phyloP scores from a whole-genome alignment of 1,284 basidiomycete genomes.

The Wallemia hederae region DNA sequence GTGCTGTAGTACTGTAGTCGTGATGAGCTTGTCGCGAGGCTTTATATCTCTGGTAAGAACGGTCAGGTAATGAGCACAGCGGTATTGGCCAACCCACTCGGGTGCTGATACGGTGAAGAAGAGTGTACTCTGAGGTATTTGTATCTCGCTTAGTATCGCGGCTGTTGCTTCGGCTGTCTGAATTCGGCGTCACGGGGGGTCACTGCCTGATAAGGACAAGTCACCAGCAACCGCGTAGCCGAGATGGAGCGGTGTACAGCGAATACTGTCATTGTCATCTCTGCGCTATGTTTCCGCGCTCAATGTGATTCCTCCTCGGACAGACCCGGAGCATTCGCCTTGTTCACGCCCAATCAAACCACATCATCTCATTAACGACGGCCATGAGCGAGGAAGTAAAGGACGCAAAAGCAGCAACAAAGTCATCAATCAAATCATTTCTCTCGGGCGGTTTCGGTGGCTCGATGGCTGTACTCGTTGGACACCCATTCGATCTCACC shows the following conservation, averaged over 20 bases:
- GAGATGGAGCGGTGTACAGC: too few species aligned
- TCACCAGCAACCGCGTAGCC: too few species aligned
- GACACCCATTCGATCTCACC: slow-evolving; percentile 90
- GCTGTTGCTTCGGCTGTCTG: too few species aligned
- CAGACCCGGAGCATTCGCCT: not conserved
- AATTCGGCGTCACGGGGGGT: too few species aligned
- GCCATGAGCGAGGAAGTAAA: not conserved
- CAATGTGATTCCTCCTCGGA: not conserved
- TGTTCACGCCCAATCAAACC: too few species aligned
- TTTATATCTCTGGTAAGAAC: too few species aligned
- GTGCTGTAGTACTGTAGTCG: too few species aligned
- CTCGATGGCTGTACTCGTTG: slow-evolving; percentile 55
- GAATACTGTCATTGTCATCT: too few species aligned
- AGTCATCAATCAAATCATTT: slow-evolving; percentile 36
- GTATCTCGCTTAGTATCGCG: too few species aligned
- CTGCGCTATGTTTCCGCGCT: not conserved
- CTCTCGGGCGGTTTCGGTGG: slow-evolving; percentile 78
- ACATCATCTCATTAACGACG: not conserved
- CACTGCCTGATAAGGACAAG: too few species aligned
- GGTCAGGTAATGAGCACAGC: not conserved
- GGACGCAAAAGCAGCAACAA: slow-evolving; percentile 19
- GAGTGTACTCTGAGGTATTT: not conserved
- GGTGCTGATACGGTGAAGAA: not conserved
- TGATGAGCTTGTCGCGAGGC: too few species aligned
- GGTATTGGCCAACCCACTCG: not conserved